Evolutionary conservation across 202 grass and related monocot species (phyloP).

Genomic region (Thinopyrum obtusiflorum): DNA sequence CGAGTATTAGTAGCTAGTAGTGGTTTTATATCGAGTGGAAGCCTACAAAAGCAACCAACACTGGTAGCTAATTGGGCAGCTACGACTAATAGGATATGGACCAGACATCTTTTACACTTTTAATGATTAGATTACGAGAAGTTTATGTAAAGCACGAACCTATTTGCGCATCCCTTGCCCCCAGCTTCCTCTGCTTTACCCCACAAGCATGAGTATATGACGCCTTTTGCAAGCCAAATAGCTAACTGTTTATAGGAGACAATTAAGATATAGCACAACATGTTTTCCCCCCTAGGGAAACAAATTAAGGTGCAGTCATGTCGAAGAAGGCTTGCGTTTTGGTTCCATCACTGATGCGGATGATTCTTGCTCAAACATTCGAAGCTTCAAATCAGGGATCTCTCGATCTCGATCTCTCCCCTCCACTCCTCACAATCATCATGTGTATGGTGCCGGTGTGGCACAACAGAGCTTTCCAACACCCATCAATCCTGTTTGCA

Average conservation of each 20-base stretch:
- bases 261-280: no score
- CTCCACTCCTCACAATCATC: no score
- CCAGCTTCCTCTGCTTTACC: conserved; percentile 23
- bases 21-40: conserved; percentile 6
- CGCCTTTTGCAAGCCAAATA: no score
- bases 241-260: no score
- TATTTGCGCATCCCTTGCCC: conserved; percentile 28
- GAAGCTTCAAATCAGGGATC: no score
- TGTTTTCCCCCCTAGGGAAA: no score
- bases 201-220: not conserved
- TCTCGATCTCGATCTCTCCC: no score
- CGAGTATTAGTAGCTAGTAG: not conserved
- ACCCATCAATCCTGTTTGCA: not conserved
- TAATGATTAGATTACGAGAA: conserved; percentile 53
- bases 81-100: not conserved
- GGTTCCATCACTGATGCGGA: no score
- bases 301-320: no score
- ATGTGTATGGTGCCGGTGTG: not conserved
- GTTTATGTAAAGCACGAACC: conserved; percentile 32
- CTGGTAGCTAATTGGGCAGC: not conserved
- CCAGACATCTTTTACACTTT: conserved; percentile 16
- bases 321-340: no score
- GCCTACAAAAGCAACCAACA: conserved; percentile 18
- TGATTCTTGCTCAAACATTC: no score
- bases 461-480: conserved; percentile 13